Conservation (phyloP, 2,329 filamentous ascomycete species). For the Fusarium tupiense region DNA sequence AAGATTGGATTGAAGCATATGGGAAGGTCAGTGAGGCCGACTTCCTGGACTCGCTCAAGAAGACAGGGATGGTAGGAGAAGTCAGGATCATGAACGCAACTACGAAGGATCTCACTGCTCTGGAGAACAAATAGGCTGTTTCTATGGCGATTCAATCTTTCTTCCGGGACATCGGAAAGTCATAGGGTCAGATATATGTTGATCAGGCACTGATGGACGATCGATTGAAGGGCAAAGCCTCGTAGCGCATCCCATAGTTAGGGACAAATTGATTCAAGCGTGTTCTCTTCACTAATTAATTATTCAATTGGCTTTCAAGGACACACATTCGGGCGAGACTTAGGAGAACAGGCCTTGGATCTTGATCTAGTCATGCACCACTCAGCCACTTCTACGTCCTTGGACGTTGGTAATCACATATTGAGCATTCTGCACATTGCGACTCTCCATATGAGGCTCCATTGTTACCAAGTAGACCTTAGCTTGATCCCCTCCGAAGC, state of each 20-base stretch:
- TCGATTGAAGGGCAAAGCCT: neutral
- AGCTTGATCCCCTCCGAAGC: neutral
- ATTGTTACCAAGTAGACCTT: neutral
- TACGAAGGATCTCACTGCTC: neutral
- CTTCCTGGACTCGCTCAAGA: neutral
- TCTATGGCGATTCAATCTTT: neutral
- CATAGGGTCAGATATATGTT: neutral
- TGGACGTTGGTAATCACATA: neutral
- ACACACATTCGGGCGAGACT: neutral
- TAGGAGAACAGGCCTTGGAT: neutral
- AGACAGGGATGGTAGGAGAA: neutral
- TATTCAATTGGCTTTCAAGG: accelerated
- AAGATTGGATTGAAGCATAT: neutral
- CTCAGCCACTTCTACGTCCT: neutral
- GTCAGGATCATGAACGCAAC: neutral
- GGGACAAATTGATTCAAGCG: neutral
- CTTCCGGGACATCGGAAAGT: neutral
- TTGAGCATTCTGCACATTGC: neutral
- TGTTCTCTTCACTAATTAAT: neutral
- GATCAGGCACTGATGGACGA: neutral
- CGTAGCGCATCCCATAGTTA: accelerated
- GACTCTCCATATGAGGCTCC: neutral
- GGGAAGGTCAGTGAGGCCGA: neutral
- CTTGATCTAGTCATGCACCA: accelerated
- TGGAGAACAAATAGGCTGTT: neutral